Evolutionary conservation across 371 early-diverging fungal genomes (phyloP).

Genomic region (Mucor piriformis): DNA sequence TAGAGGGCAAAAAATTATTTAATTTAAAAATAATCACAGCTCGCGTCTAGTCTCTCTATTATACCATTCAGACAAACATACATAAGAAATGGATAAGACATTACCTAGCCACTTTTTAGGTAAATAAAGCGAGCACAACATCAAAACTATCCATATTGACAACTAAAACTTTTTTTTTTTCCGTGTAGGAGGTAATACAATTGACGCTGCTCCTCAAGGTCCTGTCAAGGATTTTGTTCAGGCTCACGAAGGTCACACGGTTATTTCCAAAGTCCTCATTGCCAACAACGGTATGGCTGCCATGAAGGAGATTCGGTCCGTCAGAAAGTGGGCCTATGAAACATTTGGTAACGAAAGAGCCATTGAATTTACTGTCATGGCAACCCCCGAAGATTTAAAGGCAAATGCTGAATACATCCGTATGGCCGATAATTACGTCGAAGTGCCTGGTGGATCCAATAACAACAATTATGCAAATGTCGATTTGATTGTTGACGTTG

Average conservation of each 20-base stretch:
- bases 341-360: conserved; percentile 96
- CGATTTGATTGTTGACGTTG: conserved; percentile 96
- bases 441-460: conserved; percentile 95
- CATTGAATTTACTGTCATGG: conserved; percentile 98
- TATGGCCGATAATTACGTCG: conserved; percentile 97
- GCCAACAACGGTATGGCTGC: conserved; percentile 99
- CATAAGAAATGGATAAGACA: conserved; percentile 14
- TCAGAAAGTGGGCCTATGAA: conserved; percentile 98
- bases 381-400: conserved; percentile 96
- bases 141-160: background rate
- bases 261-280: conserved; percentile 89
- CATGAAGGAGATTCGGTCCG: conserved; percentile 97
- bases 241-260: conserved; percentile 83
- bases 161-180: background rate
- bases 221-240: conserved; percentile 76
- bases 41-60: background rate
- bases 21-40: too few relatives aligned
- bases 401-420: conserved; percentile 98
- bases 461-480: conserved; percentile 99
- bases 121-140: conserved; percentile 1
- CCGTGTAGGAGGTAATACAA: conserved; percentile 60
- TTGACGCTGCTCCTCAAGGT: conserved; percentile 59
- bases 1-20: conserved; percentile 6
- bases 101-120: conserved; percentile 34
- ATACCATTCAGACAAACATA: background rate